phyloP scores from a whole-genome alignment of 768 basidiomycete genomes.

The Trametopsis cervina region DNA sequence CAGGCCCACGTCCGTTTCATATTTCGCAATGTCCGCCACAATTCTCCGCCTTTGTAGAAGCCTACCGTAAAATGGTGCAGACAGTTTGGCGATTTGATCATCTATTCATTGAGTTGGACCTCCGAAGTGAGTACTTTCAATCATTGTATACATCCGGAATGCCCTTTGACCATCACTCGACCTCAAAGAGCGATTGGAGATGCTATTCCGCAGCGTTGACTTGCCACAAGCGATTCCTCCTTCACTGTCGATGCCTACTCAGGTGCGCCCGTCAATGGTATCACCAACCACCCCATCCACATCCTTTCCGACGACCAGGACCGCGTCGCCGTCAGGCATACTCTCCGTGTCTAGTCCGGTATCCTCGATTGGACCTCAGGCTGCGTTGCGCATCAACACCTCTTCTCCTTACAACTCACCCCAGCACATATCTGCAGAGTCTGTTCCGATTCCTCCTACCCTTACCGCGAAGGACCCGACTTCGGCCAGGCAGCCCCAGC shows the following conservation, averaged over 20 bases:
- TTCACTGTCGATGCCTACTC: not conserved
- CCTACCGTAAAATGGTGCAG: slow-evolving; percentile 13
- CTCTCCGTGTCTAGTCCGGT: not conserved
- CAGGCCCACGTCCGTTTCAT: slow-evolving; percentile 9
- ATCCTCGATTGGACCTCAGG: not conserved
- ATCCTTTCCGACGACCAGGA: not conserved
- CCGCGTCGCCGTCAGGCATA: not conserved
- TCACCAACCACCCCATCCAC: not conserved
- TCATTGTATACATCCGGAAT: not conserved
- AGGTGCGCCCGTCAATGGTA: not conserved
- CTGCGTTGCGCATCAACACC: not conserved
- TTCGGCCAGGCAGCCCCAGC: not conserved
- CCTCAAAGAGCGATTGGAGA: slow-evolving; percentile 10
- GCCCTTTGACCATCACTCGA: not conserved
- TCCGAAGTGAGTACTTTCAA: slow-evolving; percentile 13
- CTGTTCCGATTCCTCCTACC: too few relatives aligned
- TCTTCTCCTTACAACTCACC: too few relatives aligned
- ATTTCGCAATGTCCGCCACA: slow-evolving; percentile 7
- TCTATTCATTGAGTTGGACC: slow-evolving; percentile 12
- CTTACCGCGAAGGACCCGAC: too few relatives aligned
- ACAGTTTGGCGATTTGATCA: slow-evolving; percentile 11
- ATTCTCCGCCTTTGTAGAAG: slow-evolving; percentile 10
- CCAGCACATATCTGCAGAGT: too few relatives aligned
- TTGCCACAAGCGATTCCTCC: not conserved
- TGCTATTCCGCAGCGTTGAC: slow-evolving; percentile 6